Conservation (phyloP, 2,329 filamentous ascomycete genomes). For the Arthrobotrys conoides region DNA sequence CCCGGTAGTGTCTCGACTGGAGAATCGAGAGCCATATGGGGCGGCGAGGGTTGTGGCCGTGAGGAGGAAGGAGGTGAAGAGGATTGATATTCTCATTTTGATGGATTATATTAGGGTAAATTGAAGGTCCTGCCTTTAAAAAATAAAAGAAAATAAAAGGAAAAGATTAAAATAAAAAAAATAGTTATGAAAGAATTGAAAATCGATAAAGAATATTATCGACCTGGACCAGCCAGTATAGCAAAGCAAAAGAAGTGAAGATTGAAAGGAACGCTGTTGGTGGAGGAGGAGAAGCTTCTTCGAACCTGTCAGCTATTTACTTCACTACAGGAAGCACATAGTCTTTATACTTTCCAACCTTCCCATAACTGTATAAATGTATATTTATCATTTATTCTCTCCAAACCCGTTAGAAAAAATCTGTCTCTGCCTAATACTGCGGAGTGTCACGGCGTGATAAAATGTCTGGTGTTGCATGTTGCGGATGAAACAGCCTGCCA, state of each 20-base stretch:
- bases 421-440: conserved; percentile 27
- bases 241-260: conserved; percentile 14
- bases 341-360: background rate
- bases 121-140: conserved; percentile 38
- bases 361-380: background rate
- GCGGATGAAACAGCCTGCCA: conserved; percentile 16
- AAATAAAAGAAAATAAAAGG: background rate
- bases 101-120: background rate
- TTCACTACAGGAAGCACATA: background rate
- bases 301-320: background rate
- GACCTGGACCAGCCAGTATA: conserved; percentile 47
- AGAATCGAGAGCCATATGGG: conserved; percentile 5
- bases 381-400: conserved; percentile 6
- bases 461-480: conserved; percentile 27
- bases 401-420: too few species aligned
- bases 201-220: conserved; percentile 48
- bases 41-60: conserved; percentile 24
- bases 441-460: conserved; percentile 20
- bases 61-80: conserved; percentile 31
- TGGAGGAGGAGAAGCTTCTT: background rate
- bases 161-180: background rate
- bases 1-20: background rate
- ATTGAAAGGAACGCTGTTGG: background rate
- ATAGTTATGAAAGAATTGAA: background rate
- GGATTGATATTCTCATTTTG: conserved; percentile 38